Evolutionary conservation across 805 yeast species (phyloP), one percentile per base, ranked within the genome.

Genomic region (Barnettozyma pratensis): DNA sequence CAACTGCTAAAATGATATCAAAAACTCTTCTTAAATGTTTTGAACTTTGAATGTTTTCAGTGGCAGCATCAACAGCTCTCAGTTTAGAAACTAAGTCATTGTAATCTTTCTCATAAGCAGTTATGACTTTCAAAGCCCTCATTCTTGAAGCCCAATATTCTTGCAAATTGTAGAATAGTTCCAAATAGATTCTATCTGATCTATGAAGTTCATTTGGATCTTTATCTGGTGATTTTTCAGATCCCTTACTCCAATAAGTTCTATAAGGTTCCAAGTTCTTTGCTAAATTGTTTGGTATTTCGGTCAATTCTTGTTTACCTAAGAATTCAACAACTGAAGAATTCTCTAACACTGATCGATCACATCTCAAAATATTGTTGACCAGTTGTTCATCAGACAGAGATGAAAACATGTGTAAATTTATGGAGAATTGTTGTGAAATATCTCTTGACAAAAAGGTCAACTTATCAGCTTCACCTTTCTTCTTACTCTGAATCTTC

Each of bases 361-460:
- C 86, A 69, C 99, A 94, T 41, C 74, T 77, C 51, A 94, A 69
- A 7, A 94, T 79, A 62, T 83, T 85, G n/a, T 57, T 46, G 7
- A 92, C 83, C 30, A 92, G 73, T 39, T 79, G 85, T 5, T 76
- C 80, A 37, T 84, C 96, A 1, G 83, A 56, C 26, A 79, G 54
- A 39, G 71, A 70, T 5, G 88, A 74, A 66, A 81, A 88, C 70
- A 81, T 75, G 62, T 94, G 98, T 45, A 94, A 72, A 62, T 92
- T 91, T 61, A 94, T 94, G 37, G 96, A 96, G 70, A 94, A 90
- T 58, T 89, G 97, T 62, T 94, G 99, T 1, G 96, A 87, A 41
- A 90, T 69, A 58, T 92, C 97, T 51, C 95, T 74, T 1, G 96
- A 78, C 44, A 94, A 73, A 53, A 84, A 84, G 0, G 91, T 72